Conservation (phyloP, 108 stramenopile species). For the Hondaea fermentalgiana region DNA sequence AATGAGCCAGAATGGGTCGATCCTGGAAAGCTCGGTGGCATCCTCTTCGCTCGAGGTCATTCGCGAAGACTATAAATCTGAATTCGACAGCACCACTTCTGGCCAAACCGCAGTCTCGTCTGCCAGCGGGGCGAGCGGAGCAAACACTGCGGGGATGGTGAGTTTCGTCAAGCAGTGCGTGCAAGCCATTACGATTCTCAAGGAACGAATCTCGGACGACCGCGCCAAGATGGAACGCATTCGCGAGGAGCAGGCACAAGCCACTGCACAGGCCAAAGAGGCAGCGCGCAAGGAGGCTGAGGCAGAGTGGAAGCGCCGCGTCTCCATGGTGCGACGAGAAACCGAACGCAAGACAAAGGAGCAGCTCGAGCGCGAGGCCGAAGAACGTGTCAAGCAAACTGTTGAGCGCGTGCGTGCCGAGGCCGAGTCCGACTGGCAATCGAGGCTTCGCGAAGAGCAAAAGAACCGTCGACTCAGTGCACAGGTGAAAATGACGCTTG, state of each 20-base stretch:
- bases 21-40: background rate
- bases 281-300: background rate
- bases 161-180: background rate
- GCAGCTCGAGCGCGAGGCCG: background rate
- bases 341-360: background rate
- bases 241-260: background rate
- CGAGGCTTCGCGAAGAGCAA: background rate
- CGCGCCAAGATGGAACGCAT: background rate
- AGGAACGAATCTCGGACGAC: background rate
- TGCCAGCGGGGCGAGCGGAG: background rate
- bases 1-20: background rate
- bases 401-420: background rate
- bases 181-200: background rate
- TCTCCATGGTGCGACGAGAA: background rate
- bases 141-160: background rate
- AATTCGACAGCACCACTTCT: background rate
- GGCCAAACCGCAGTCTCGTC: background rate
- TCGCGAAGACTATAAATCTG: background rate
- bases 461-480: background rate
- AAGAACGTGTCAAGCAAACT: background rate
- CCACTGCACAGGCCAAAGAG: background rate
- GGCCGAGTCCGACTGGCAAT: background rate
- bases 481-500: background rate
- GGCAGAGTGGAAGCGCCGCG: background rate
- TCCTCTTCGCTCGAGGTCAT: background rate